phyloP scores from a whole-genome alignment of 345 rosid genomes.

The Eucalyptus rudis region DNA sequence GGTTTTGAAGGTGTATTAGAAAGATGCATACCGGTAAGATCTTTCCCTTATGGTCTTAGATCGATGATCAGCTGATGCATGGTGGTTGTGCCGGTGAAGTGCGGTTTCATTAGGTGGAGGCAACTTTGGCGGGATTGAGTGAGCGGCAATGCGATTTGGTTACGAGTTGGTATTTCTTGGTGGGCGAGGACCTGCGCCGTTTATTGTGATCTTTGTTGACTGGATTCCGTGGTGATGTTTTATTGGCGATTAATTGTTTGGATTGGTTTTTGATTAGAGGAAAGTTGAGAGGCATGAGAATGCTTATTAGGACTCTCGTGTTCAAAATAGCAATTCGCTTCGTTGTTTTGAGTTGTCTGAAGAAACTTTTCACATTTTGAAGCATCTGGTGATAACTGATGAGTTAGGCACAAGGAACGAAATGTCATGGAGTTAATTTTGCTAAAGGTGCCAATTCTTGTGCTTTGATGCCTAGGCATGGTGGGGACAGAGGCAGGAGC shows the following conservation, averaged over 20 bases:
- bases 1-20: not conserved
- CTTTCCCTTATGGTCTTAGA: not conserved
- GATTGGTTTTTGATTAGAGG: not conserved
- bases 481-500: not conserved
- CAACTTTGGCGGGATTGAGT: not conserved
- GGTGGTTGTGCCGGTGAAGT: not conserved
- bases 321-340: not conserved
- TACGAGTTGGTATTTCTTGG: not conserved
- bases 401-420: not conserved
- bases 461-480: not conserved
- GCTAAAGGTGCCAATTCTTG: not conserved
- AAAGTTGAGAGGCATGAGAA: not conserved
- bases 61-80: not conserved
- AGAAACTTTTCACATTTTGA: not conserved
- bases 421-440: not conserved
- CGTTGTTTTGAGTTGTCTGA: not conserved
- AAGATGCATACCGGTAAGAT: not conserved
- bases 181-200: not conserved
- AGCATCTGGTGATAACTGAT: not conserved
- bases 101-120: not conserved
- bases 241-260: not conserved
- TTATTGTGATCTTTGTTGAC: not conserved
- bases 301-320: not conserved
- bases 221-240: not conserved
- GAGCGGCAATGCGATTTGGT: not conserved